These are phyloP conservation scores for Athelia sp. DNA, from an alignment of 1,284 basidiomycete species.

Conservation along the genomic window DNA sequence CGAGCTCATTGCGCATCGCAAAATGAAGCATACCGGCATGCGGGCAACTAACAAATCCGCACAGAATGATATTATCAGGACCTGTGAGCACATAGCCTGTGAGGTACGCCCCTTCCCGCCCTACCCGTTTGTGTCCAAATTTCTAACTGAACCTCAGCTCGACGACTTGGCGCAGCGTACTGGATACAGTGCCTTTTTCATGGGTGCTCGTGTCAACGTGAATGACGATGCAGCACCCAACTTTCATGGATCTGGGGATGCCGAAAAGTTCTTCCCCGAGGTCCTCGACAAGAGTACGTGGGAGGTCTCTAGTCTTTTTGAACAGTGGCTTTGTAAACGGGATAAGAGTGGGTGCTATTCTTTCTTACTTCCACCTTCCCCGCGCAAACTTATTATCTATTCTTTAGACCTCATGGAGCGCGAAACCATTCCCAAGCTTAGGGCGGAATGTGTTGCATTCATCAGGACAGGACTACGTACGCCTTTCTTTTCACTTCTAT, in stretches of 20 bases:
- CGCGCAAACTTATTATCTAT: not conserved
- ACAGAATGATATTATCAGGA: no score
- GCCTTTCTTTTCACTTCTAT: not conserved
- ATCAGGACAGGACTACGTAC: not conserved
- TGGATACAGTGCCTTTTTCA: not conserved
- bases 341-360: not conserved
- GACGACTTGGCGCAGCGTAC: not conserved
- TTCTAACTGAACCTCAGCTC: no score
- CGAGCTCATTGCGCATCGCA: not conserved
- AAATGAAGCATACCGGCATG: not conserved
- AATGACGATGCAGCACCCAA: not conserved
- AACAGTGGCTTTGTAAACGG: not conserved
- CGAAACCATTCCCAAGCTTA: constrained; percentile 1
- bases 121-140: no score
- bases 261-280: not conserved
- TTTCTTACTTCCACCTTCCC: not conserved
- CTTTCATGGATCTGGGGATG: not conserved
- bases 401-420: not conserved
- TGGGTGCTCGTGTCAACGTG: not conserved
- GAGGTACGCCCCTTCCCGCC: not conserved
- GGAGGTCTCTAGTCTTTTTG: not conserved
- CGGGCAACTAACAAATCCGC: not conserved
- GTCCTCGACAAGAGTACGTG: not conserved
- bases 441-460: not conserved
- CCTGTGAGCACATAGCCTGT: not conserved